A percentile compares a stretch with the other conserved stretches of the same genome.
phyloP scores from a whole-genome alignment of 1,284 basidiomycete species.

The Amylostereum areolatum region DNA sequence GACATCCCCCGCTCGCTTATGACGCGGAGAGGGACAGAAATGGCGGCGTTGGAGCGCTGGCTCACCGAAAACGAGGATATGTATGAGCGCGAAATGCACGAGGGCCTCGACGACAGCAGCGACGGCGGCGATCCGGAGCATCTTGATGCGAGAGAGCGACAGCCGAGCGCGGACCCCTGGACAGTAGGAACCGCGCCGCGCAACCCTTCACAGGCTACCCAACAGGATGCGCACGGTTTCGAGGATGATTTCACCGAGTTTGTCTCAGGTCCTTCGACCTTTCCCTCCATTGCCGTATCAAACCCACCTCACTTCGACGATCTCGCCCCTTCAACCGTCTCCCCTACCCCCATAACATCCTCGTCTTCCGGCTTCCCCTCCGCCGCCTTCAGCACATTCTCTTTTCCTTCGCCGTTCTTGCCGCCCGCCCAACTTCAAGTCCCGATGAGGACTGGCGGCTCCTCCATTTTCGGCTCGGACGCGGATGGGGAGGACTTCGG shows the following conservation, averaged over 20 bases:
- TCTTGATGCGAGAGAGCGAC: neutral
- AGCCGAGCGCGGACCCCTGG: neutral
- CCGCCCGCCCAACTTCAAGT: slow-evolving; percentile 12
- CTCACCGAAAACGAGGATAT: slow-evolving; percentile 41
- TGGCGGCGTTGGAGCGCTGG: slow-evolving; percentile 58
- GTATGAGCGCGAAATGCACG: slow-evolving; percentile 12
- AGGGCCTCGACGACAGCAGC: slow-evolving; percentile 16
- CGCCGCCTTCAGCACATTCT: neutral
- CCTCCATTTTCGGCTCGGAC: slow-evolving; percentile 43
- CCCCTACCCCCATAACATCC: neutral
- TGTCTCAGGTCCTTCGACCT: slow-evolving; percentile 39
- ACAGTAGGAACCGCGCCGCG: neutral
- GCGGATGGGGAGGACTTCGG: slow-evolving; percentile 9
- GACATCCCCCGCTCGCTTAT: slow-evolving; percentile 14
- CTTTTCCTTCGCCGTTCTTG: neutral
- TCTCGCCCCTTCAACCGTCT: neutral
- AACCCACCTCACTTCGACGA: neutral
- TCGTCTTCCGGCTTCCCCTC: neutral
- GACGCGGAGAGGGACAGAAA: slow-evolving; percentile 39
- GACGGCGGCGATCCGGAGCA: slow-evolving; percentile 9
- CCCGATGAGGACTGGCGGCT: slow-evolving; percentile 28
- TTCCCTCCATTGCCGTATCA: neutral
- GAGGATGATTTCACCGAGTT: slow-evolving; percentile 78
- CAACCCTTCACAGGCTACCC: neutral
- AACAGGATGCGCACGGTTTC: slow-evolving; percentile 35